Evolutionary conservation across 1,284 basidiomycete genomes (phyloP).

Genomic region (Rhodofomes roseus): DNA sequence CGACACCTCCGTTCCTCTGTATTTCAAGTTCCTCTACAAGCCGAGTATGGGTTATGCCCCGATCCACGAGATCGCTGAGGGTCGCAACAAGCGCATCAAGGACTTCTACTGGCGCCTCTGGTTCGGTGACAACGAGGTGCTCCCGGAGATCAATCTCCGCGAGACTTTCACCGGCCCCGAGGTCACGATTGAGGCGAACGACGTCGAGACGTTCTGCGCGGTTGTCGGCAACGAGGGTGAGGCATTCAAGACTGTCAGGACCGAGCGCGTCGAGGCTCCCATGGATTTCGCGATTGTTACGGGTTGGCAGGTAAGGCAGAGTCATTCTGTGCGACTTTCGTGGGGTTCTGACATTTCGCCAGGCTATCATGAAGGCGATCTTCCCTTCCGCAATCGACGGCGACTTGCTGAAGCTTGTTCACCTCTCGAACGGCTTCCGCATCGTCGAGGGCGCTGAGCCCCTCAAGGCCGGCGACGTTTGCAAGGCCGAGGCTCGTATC

Average conservation of each 20-base stretch:
- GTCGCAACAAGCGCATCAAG: conserved; percentile 91
- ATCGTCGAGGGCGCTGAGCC: conserved; percentile 77
- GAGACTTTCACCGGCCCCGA: conserved; percentile 83
- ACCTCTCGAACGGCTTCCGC: conserved; percentile 95
- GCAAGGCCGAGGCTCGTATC: conserved; percentile 87
- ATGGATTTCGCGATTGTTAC: conserved; percentile 99
- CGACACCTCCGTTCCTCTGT: conserved; percentile 75
- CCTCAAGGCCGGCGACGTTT: conserved; percentile 84
- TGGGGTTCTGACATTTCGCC: conserved; percentile 7
- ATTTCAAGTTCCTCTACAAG: conserved; percentile 83
- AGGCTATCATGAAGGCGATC: conserved; percentile 97
- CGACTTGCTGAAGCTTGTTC: conserved; percentile 93
- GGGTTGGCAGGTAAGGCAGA: conserved; percentile 82
- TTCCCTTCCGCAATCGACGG: conserved; percentile 92
- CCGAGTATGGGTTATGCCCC: conserved; percentile 89
- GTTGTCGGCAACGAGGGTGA: conserved; percentile 94
- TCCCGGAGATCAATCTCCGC: conserved; percentile 74
- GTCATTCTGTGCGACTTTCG: neutral
- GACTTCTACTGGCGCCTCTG: conserved; percentile 96
- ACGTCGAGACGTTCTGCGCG: conserved; percentile 88
- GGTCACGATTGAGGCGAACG: conserved; percentile 71
- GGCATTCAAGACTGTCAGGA: conserved; percentile 79
- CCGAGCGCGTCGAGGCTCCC: conserved; percentile 74
- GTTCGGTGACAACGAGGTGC: conserved; percentile 81
- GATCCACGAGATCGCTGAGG: conserved; percentile 87